Percentiles rank a stretch among this genome's conserved stretches.
Evolutionary conservation across 2,329 filamentous ascomycete species (phyloP).

Genomic region (Xylariomycetidae sp.): DNA sequence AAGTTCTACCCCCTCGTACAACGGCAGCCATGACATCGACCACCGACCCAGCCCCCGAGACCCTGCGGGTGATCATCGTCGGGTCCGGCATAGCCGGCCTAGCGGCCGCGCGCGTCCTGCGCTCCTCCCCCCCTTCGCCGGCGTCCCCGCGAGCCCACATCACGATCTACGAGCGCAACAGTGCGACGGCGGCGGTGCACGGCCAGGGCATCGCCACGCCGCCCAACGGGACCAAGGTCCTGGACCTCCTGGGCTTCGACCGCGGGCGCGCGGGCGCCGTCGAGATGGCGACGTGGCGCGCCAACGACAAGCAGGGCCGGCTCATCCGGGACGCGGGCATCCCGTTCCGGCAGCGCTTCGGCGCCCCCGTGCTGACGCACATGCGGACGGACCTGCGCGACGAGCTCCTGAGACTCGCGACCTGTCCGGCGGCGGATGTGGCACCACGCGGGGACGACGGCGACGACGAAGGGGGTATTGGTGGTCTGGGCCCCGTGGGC

Average conservation of each 20-base stretch:
- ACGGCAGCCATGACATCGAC: too few species aligned
- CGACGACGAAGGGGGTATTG: conserved; percentile 16
- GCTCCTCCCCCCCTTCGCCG: conserved; percentile 15
- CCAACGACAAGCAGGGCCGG: conserved; percentile 14
- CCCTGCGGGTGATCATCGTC: conserved; percentile 17
- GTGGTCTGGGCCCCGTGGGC: too few species aligned
- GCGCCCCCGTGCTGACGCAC: conserved; percentile 13
- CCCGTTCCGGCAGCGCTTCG: conserved; percentile 14
- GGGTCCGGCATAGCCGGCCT: conserved; percentile 20
- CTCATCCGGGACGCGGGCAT: conserved; percentile 11
- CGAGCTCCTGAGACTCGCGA: conserved; percentile 18
- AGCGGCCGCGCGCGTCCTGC: conserved; percentile 17
- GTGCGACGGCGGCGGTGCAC: conserved; percentile 12
- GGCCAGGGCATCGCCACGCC: conserved; percentile 18
- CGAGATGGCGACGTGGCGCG: conserved; percentile 10
- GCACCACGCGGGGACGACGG: too few species aligned
- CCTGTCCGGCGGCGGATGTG: conserved; percentile 14
- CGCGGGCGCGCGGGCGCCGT: conserved; percentile 15
- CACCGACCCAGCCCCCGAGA: too few species aligned
- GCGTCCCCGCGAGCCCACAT: too few species aligned
- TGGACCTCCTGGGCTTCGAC: conserved; percentile 15
- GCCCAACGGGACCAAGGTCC: conserved; percentile 18
- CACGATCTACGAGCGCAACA: conserved; percentile 19
- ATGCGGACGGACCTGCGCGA: conserved; percentile 18
- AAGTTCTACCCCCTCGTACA: too few species aligned